A percentile compares a stretch with the other conserved stretches of the same genome.
These are phyloP conservation scores for Ilyonectria destructans DNA, from an alignment of 2,329 filamentous ascomycete species.

Conservation along the genomic window DNA sequence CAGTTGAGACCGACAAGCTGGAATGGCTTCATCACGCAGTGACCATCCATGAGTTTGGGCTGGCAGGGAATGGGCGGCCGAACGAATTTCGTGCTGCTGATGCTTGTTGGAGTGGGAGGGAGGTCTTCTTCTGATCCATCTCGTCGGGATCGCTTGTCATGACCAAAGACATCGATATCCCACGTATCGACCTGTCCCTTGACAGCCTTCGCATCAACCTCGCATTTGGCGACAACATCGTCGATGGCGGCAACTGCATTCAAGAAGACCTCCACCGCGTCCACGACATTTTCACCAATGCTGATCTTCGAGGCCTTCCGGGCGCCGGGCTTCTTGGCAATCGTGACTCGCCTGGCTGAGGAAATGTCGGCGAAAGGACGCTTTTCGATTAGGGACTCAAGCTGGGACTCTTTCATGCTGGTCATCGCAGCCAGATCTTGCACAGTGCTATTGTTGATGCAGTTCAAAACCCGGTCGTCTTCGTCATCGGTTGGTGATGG, in stretches of 20 bases:
- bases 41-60: constrained; percentile 83
- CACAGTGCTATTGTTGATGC: constrained; percentile 85
- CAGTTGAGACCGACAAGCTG: constrained; percentile 96
- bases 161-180: constrained; percentile 66
- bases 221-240: constrained; percentile 83
- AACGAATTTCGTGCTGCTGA: constrained; percentile 53
- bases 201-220: constrained; percentile 76
- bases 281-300: constrained; percentile 69
- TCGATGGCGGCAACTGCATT: constrained; percentile 88
- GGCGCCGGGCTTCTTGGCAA: constrained; percentile 65
- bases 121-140: constrained; percentile 54
- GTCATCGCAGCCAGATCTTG: constrained; percentile 88
- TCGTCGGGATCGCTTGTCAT: constrained; percentile 53
- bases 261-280: constrained; percentile 79
- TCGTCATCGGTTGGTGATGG: constrained; percentile 52
- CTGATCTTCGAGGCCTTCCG: constrained; percentile 63
- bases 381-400: constrained; percentile 79
- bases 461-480: constrained; percentile 75
- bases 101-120: constrained; percentile 61
- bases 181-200: constrained; percentile 64
- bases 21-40: constrained; percentile 90
- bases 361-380: constrained; percentile 82
- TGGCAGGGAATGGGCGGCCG: constrained; percentile 71
- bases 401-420: constrained; percentile 78
- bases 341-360: constrained; percentile 77